Evolutionary conservation across 2,329 filamentous ascomycete genomes (phyloP).

Genomic region (Colletotrichum incanum): DNA sequence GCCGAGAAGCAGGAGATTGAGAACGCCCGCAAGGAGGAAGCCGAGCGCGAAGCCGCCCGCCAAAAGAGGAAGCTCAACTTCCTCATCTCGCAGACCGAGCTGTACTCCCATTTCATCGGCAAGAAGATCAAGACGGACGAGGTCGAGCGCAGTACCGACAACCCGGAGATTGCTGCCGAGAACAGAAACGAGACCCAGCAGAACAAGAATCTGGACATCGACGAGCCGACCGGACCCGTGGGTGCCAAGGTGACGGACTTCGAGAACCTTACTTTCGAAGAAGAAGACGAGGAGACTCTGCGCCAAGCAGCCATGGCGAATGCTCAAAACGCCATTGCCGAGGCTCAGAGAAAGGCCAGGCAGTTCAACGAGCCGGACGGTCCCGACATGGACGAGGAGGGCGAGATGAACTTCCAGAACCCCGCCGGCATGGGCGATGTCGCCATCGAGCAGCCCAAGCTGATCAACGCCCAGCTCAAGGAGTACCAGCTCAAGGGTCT

Average conservation of each 20-base stretch:
- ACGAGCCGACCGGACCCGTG: constrained; percentile 68
- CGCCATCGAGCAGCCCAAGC: constrained; percentile 93
- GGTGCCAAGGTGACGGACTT: constrained; percentile 89
- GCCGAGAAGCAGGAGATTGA: constrained; percentile 97
- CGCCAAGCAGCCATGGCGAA: constrained; percentile 92
- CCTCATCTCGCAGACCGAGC: constrained; percentile 97
- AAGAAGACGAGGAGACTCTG: constrained; percentile 88
- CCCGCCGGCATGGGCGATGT: constrained; percentile 95
- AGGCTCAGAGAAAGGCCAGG: constrained; percentile 92
- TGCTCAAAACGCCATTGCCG: constrained; percentile 94
- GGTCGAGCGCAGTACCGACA: constrained; percentile 90
- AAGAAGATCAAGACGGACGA: constrained; percentile 99
- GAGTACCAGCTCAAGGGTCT: constrained; percentile 99
- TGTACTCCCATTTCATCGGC: constrained; percentile 99
- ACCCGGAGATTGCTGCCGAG: constrained; percentile 77
- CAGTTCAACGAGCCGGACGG: constrained; percentile 86
- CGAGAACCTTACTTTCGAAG: constrained; percentile 95
- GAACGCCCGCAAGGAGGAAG: constrained; percentile 96
- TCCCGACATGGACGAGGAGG: constrained; percentile 84
- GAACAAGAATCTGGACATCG: constrained; percentile 62
- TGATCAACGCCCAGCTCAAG: constrained; percentile 94
- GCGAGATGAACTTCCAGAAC: constrained; percentile 99
- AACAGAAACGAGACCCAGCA: constrained; percentile 60
- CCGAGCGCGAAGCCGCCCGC: constrained; percentile 95
- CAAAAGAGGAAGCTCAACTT: constrained; percentile 99